Evolutionary conservation across 2,329 filamentous ascomycete genomes (phyloP).

Genomic region (Esteya vermicola): DNA sequence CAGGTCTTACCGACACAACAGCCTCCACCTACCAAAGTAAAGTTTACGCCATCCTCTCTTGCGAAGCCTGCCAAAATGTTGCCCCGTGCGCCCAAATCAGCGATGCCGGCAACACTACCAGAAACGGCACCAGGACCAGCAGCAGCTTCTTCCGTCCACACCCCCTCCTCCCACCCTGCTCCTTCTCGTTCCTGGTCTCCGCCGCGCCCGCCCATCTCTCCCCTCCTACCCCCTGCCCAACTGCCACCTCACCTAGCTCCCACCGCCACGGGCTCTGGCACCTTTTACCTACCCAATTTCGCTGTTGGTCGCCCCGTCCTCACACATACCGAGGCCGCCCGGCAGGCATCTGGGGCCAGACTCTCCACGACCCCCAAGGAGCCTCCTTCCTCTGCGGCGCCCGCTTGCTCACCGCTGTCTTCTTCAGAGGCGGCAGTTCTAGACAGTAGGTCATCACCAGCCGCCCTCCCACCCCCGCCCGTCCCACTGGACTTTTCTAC

Average conservation of each 20-base stretch:
- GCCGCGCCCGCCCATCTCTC: conserved; percentile 35
- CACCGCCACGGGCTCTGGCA: conserved; percentile 17
- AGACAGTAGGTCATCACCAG: not conserved
- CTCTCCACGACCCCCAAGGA: too few species aligned
- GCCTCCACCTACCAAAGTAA: too few species aligned
- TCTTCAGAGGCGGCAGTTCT: not conserved
- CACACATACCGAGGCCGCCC: conserved; percentile 7
- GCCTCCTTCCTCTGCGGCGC: not conserved
- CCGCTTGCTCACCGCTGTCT: not conserved
- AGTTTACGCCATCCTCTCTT: too few species aligned
- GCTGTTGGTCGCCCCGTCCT: conserved; percentile 7
- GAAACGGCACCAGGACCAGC: conserved; percentile 2
- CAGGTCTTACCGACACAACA: too few species aligned
- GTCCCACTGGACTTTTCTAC: conserved; percentile 41
- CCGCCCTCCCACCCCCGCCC: conserved; percentile 27
- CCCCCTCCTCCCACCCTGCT: too few species aligned
- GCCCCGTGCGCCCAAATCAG: too few species aligned
- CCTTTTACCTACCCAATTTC: conserved; percentile 10
- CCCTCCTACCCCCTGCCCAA: conserved; percentile 29
- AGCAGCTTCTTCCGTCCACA: too few species aligned
- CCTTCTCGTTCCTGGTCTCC: conserved; percentile 32
- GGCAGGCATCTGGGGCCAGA: conserved; percentile 4
- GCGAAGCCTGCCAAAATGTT: too few species aligned
- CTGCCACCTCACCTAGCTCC: conserved; percentile 19
- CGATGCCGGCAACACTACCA: not conserved